Evolutionary conservation across 169 alveolate species (phyloP), one percentile per base, ranked within the genome.

Genomic region (Babesia divergens): DNA sequence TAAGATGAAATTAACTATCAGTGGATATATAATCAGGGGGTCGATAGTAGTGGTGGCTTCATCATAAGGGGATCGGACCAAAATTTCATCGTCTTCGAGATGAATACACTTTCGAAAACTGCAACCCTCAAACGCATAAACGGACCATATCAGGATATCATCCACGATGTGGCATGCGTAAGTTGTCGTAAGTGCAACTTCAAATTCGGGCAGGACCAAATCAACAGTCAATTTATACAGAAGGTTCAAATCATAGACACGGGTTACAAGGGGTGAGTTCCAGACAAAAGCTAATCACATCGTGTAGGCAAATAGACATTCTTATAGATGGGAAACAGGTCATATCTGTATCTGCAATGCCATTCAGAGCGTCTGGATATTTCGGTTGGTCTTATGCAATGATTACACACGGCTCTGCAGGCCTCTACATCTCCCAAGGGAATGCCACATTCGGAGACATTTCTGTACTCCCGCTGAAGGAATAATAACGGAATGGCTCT

Each of bases 391-490:
- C 11, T 6, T 44, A 18, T 4, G 2, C 4, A 14, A 34, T 3
- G 18, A 20, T 18, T 22, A 46, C 0, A 40, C 24, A 24, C 9
- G 24, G 26, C 2, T 38, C 9, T 38, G 31, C 70, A 74, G 84
- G 84, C 5, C 22, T 74, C 16, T 74, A 50, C 37, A 68, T 77
- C n/a, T 29, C 77, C 0, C 64, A 72, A 16, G 86, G 86, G 11
- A 77, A 77, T 31, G 82, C 81, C 6, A 77, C 86, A 22, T 77
- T 77, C 42, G 86, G 86, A 7, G 70, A 77, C 64, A 47, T 77
- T 13, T 66, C 82, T 6, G 74, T 77, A 20, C 49, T 44, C 6
- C 86, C 86, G n/a, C 37, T 66, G 2, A 66, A 42, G 60, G 40
- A 37, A 3, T 59, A 35, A 59, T 34, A 3, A 1, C 22, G 8